Base-by-base conservation (phyloP, 306 rosid species). In the Vicia sativa region DNA sequence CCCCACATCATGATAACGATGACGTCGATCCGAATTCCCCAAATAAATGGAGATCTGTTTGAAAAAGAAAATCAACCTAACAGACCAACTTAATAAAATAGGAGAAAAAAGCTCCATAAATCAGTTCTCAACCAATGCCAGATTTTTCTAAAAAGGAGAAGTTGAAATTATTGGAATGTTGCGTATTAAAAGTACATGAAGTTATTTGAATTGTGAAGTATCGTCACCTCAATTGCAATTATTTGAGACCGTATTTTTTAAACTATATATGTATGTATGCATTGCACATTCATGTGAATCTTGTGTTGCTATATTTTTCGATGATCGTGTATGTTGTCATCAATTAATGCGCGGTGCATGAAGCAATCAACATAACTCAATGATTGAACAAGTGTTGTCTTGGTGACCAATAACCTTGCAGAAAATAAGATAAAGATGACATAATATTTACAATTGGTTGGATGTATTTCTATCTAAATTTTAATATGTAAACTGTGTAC, bases 231-330 rank as follows among this genome's bases (percentile, higher is more conserved):
- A 52, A 52, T 11, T 4, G 1, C 1, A 13, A 19, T 10, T 10
- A 21, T 21, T 21, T 11, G 34, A 49, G 6, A 7, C n/a, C 2
- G 5, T 19, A 5, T 23, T 11, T 11, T 23, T 9, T 23, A 62
- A 68, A 52, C 46, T n/a, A n/a, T n/a, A n/a, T n/a, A n/a, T n/a
- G n/a, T n/a, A 52, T 44, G 49, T 8, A 44, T 71, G 16, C 44
- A 31, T 57, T 46, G n/a, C 56, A 44, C 70, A 67, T 52, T 56
- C 45, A 67, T 67, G 60, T 45, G 71, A 59, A 70, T 75, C 74
- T 53, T 75, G 72, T 71, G 75, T 59, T 50, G 37, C 39, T 43
- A 13, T 52, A n/a, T 65, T 44, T 62, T 65, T n/a, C n/a, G n/a
- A n/a, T 56, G 26, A 26, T 23, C 59, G 8, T 57, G 43, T 18